Conservation (phyloP, 2,329 filamentous ascomycete genomes). For the Ophiostoma triangulosporum region DNA sequence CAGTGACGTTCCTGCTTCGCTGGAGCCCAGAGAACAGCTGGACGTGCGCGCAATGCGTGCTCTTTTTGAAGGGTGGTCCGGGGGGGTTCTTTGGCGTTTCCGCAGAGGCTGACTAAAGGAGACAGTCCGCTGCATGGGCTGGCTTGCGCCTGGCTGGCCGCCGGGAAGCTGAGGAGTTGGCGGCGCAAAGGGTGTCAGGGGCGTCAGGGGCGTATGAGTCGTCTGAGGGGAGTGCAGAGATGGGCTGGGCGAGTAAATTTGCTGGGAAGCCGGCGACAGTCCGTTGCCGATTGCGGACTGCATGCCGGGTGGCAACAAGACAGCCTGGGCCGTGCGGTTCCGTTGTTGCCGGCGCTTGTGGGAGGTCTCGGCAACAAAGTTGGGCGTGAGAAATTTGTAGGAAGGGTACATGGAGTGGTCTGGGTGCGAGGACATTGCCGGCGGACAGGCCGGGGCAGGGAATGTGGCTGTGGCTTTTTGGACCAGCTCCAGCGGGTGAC, state of each 20-base stretch:
- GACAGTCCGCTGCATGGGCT: background rate
- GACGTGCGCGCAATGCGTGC: background rate
- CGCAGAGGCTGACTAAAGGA: background rate
- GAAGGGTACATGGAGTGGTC: slow-evolving; percentile 9
- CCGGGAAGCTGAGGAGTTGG: background rate
- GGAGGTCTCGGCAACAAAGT: background rate
- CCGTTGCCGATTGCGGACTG: background rate
- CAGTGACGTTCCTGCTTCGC: background rate
- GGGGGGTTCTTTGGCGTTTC: background rate
- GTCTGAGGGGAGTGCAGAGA: background rate
- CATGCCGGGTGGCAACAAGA: background rate
- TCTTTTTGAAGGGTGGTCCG: background rate
- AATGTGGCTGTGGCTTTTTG: background rate
- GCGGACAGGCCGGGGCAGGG: slow-evolving; percentile 1
- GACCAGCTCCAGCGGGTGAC: background rate
- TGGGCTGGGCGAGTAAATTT: background rate
- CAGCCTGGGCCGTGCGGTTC: background rate
- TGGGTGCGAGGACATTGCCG: slow-evolving; percentile 5
- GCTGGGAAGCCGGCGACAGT: background rate
- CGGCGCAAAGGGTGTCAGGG: background rate
- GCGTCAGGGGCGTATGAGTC: background rate
- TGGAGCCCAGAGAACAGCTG: background rate
- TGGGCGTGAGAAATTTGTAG: slow-evolving; percentile 2
- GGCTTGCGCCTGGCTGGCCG: background rate
- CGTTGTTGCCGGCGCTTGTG: background rate